A percentile compares a stretch with the other conserved stretches of the same genome.
Evolutionary conservation across 192 early-diverging fungal species (phyloP).

Genomic region (Coemansia sp.): DNA sequence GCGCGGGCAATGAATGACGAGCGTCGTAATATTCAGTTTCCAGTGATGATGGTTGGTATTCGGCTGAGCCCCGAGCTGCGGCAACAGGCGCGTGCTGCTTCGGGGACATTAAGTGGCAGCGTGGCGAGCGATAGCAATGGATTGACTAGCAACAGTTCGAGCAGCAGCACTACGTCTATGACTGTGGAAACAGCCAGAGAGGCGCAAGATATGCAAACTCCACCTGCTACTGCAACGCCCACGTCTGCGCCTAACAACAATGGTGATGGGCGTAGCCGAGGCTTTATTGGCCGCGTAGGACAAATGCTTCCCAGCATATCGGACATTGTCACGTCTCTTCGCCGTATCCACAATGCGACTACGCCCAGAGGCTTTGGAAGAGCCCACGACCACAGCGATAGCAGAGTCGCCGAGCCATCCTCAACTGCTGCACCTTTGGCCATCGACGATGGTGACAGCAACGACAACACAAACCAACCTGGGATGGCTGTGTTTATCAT

Average conservation of each 20-base stretch:
- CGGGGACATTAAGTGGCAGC: neutral
- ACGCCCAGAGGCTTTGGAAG: neutral
- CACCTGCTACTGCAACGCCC: neutral
- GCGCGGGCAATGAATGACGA: conserved; percentile 43
- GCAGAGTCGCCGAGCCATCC: conserved; percentile 5
- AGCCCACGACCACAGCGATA: neutral
- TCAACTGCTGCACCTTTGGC: neutral
- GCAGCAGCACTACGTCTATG: conserved; percentile 13
- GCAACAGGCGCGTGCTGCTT: conserved; percentile 8
- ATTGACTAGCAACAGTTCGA: neutral
- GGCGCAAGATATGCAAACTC: neutral
- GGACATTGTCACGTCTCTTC: conserved; percentile 10
- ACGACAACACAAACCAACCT: conserved; percentile 8
- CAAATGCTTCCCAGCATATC: conserved; percentile 6
- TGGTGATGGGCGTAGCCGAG: neutral
- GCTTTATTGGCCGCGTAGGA: conserved; percentile 7
- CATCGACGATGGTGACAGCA: neutral
- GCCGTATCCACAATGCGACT: conserved; percentile 6
- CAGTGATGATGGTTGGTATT: conserved; percentile 36
- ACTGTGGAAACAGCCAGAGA: conserved; percentile 1
- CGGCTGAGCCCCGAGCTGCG: conserved; percentile 32
- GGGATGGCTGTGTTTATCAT: conserved; percentile 40
- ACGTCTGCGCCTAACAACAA: conserved; percentile 4
- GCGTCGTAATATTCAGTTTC: conserved; percentile 25
- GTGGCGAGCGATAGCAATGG: neutral